Evolutionary conservation across 1,139 yeast species (phyloP).

Genomic region (Yamadazyma triangularis): DNA sequence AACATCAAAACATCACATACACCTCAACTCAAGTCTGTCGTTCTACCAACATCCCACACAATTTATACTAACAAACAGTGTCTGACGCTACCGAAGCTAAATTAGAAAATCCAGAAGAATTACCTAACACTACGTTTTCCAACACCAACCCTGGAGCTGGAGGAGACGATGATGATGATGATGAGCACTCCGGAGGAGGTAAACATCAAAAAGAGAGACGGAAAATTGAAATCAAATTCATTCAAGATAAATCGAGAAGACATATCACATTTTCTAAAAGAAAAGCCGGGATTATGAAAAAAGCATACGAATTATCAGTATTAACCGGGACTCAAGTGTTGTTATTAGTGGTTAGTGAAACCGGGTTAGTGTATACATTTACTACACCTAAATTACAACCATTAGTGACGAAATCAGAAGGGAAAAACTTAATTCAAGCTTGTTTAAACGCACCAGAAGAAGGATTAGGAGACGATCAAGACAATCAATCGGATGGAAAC

Average conservation of each 20-base stretch:
- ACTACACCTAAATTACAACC: conserved; percentile 98
- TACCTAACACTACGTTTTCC: conserved; percentile 15
- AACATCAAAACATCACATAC: conserved; percentile 8
- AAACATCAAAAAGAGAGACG: conserved; percentile 77
- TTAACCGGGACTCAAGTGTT: conserved; percentile 96
- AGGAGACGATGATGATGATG: conserved; percentile 63
- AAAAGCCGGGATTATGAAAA: conserved; percentile 98
- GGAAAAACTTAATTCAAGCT: conserved; percentile 93
- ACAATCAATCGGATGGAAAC: conserved; percentile 56
- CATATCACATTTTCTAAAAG: conserved; percentile 97
- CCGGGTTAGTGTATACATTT: conserved; percentile 97
- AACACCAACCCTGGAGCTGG: conserved; percentile 10
- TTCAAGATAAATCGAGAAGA: conserved; percentile 95
- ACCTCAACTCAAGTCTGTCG: no score
- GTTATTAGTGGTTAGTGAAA: conserved; percentile 89
- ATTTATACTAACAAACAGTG: no score
- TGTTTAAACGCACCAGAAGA: conserved; percentile 92
- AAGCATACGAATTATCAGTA: conserved; percentile 93
- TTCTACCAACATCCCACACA: no score
- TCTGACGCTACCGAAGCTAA: conserved; percentile 36
- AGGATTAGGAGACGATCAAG: conserved; percentile 55
- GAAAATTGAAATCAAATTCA: conserved; percentile 94
- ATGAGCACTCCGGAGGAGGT: conserved; percentile 53
- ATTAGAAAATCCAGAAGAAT: conserved; percentile 32
- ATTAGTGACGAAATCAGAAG: conserved; percentile 93